Evolutionary conservation across 2,329 filamentous ascomycete species (phyloP).

Genomic region (Fusarium coffeatum): DNA sequence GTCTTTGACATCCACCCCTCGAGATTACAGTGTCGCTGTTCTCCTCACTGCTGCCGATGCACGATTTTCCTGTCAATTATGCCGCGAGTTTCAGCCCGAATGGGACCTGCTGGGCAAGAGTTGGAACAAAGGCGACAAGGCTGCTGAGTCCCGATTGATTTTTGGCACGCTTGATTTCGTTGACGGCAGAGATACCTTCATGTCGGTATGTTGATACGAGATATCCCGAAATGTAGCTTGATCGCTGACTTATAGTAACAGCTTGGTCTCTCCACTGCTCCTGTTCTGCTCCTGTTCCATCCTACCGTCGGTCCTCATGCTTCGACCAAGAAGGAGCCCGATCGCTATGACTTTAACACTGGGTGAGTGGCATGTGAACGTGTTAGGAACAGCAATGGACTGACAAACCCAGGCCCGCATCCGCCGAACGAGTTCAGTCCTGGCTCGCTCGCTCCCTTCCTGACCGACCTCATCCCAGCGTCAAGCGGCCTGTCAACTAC

Average conservation of each 20-base stretch:
- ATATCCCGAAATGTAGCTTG: neutral
- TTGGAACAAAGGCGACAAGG: conserved; percentile 87
- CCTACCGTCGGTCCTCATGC: conserved; percentile 87
- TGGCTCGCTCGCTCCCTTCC: conserved; percentile 86
- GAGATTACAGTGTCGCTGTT: conserved; percentile 85
- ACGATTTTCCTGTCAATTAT: conserved; percentile 86
- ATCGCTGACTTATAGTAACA: conserved; percentile 53
- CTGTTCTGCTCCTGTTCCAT: conserved; percentile 87
- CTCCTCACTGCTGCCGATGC: conserved; percentile 88
- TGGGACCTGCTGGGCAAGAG: conserved; percentile 88
- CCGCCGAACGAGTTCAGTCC: conserved; percentile 79
- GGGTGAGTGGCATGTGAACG: conserved; percentile 67
- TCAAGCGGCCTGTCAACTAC: conserved; percentile 90
- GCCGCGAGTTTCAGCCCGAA: conserved; percentile 91
- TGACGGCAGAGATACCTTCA: conserved; percentile 85
- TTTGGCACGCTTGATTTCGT: conserved; percentile 90
- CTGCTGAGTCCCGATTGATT: conserved; percentile 76
- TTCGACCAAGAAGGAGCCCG: conserved; percentile 72
- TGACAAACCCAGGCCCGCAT: conserved; percentile 66
- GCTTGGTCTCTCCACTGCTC: conserved; percentile 94
- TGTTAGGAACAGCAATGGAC: neutral
- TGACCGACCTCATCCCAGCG: conserved; percentile 79
- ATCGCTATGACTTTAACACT: conserved; percentile 85
- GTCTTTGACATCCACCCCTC: conserved; percentile 78
- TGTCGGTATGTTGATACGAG: conserved; percentile 70